A percentile compares a stretch with the other conserved stretches of the same genome.
phyloP scores from a whole-genome alignment of 805 yeast species.

The Hanseniaspora meyeri region DNA sequence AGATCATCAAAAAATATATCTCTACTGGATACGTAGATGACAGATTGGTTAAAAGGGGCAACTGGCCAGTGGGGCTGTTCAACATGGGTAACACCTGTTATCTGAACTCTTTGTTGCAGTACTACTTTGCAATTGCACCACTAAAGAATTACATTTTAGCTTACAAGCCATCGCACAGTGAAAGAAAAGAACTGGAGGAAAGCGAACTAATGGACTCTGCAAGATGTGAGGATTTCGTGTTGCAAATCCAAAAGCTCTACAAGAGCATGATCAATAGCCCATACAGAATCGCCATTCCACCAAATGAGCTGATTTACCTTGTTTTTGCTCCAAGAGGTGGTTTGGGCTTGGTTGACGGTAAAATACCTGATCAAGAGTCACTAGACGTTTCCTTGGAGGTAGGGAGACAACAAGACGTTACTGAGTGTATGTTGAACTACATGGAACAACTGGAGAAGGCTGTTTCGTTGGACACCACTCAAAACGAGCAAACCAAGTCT shows the following conservation, averaged over 20 bases:
- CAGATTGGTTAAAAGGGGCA: conserved; percentile 44
- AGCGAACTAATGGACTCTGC: conserved; percentile 77
- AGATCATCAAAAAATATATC: conserved; percentile 44
- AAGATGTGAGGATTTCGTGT: conserved; percentile 71
- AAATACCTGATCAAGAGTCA: conserved; percentile 34
- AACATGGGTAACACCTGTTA: conserved; percentile 96
- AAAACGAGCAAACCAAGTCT: not conserved
- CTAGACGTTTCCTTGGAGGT: conserved; percentile 62
- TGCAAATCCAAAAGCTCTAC: conserved; percentile 59
- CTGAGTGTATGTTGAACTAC: conserved; percentile 93
- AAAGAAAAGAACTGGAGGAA: conserved; percentile 30
- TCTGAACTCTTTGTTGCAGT: conserved; percentile 79
- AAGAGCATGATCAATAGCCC: conserved; percentile 52
- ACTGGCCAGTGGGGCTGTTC: conserved; percentile 84
- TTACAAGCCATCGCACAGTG: conserved; percentile 35
- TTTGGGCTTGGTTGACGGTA: conserved; percentile 6
- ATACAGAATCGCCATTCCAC: conserved; percentile 62
- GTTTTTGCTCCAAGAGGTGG: conserved; percentile 52
- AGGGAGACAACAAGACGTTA: conserved; percentile 93
- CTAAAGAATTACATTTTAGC: conserved; percentile 52
- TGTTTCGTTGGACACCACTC: conserved; percentile 37
- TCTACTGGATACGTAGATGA: conserved; percentile 53
- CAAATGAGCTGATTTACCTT: conserved; percentile 71
- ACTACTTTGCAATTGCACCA: conserved; percentile 76
- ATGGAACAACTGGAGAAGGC: conserved; percentile 80